Conservation (phyloP, 139 green algal genomes). For the Chlamydomonas asymmetrica region DNA sequence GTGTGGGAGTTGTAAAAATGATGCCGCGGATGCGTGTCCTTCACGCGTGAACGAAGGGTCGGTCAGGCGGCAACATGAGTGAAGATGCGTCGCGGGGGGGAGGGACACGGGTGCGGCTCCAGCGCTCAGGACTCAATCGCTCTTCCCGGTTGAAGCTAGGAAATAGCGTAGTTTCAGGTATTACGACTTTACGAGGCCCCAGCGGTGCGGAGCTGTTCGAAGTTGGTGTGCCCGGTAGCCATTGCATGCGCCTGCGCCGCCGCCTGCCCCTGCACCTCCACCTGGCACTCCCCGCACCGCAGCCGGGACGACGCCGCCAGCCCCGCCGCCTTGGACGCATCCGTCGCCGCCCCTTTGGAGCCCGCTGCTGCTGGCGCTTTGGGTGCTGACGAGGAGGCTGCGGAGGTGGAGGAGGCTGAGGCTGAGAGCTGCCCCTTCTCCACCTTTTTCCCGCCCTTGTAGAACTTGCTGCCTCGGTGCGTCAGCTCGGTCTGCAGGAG, state of each 20-base stretch:
- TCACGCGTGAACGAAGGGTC: no score
- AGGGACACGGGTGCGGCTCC: no score
- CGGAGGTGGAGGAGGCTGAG: neutral
- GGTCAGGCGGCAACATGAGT: no score
- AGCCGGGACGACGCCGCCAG: neutral
- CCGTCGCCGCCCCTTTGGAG: neutral
- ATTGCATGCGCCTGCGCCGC: conserved; percentile 26
- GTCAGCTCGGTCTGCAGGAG: neutral
- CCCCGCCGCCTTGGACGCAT: neutral
- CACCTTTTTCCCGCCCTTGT: conserved; percentile 1
- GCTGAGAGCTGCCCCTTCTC: neutral
- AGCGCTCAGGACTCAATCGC: no score
- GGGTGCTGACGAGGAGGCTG: conserved; percentile 4
- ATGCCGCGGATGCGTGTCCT: no score
- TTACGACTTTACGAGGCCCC: no score
- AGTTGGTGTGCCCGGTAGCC: conserved; percentile 30
- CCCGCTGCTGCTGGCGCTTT: neutral
- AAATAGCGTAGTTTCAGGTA: no score
- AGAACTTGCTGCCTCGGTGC: conserved; percentile 4
- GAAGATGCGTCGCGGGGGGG: no score
- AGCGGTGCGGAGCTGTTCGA: no score
- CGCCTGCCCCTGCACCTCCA: neutral
- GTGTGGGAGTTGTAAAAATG: no score
- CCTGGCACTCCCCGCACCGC: conserved; percentile 24
- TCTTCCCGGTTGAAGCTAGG: no score